Evolutionary conservation across 495 filamentous ascomycete genomes (phyloP), one percentile per base, ranked within the genome.

Genomic region (Aspergillus sparsus): DNA sequence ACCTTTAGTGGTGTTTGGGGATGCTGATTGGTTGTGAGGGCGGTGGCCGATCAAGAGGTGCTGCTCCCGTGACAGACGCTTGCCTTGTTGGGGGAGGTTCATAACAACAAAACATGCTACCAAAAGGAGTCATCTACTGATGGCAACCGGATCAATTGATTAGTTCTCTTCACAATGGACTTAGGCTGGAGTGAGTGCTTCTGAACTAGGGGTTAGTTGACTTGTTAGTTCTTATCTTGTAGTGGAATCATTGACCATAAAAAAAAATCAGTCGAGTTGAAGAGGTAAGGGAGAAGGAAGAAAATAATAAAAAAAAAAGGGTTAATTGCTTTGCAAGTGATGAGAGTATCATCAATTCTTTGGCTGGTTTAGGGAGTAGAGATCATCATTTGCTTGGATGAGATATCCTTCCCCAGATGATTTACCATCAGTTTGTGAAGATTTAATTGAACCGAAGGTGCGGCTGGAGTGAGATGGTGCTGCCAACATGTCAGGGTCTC

Each of bases 11-110:
- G 50, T 11, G 35, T 15, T 60, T 42, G 53, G 44, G 39, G 44
- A 10, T n/a, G 50, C 32, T 62, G 59, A 68, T 65, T 64, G 65
- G 65, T 46, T 64, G 54, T 42, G 21, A 55, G 15, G 33, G 31
- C 21, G 21, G 33, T 34, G 53, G 44, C 33, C 35, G 62, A 64
- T 62, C 55, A 50, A 27, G 54, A 53, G 32, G 39, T 46, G 41
- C 65, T 51, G 64, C 61, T 67, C 65, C 57, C 65, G 65, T 67
- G 65, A 67, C 57, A 35, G 21, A 27, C 21, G 42, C 53, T 49
- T 53, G 46, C 56, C 65, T 53, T 62, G 32, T 53, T 55, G 21
- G 37, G 47, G 16, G 11, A 8, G 31, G 16, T 31, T 55, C 61
- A 55, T 60, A 60, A 42, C 59, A 66, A 62, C 62, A 63, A 58